Percentiles rank a stretch among this genome's conserved stretches.
These are phyloP conservation scores for Bromus sterilis DNA, from an alignment of 176 grass and related monocot species.

Conservation along the genomic window DNA sequence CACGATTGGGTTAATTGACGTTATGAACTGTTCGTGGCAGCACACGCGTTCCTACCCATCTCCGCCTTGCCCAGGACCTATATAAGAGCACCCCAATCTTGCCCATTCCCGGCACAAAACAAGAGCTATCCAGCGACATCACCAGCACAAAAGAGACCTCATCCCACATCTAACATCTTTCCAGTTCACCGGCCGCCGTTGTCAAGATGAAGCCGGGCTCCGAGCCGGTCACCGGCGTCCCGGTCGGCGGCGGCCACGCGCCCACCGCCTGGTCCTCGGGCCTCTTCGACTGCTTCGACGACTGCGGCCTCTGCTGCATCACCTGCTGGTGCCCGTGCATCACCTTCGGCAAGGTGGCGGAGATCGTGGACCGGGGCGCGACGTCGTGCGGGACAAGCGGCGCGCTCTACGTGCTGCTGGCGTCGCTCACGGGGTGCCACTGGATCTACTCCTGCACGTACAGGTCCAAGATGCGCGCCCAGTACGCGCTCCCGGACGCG, in stretches of 20 bases:
- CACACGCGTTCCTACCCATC: background rate
- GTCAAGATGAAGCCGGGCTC: background rate
- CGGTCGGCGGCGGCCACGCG: background rate
- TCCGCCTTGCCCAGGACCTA: too few species aligned
- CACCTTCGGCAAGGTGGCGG: constrained; percentile 57
- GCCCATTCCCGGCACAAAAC: background rate
- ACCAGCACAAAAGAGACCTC: background rate
- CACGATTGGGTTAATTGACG: too few species aligned
- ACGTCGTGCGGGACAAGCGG: constrained; percentile 41
- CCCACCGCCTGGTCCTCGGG: constrained; percentile 27
- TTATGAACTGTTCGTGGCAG: background rate
- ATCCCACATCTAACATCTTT: background rate
- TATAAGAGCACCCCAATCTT: too few species aligned
- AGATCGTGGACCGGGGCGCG: constrained; percentile 58
- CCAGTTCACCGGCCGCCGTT: too few species aligned
- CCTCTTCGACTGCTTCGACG: constrained; percentile 60
- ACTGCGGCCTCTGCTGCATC: constrained; percentile 40
- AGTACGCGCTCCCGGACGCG: constrained; percentile 31
- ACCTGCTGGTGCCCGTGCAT: constrained; percentile 64
- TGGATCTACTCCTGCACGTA: constrained; percentile 66
- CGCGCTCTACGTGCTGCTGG: constrained; percentile 32
- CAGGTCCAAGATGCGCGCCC: constrained; percentile 33
- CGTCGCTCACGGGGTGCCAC: background rate
- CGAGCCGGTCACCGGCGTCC: background rate
- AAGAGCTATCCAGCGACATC: background rate